Percentiles rank a stretch among this genome's conserved stretches.
Evolutionary conservation across 257 asterid species (phyloP).

Genomic region (Nicotiana attenuata): DNA sequence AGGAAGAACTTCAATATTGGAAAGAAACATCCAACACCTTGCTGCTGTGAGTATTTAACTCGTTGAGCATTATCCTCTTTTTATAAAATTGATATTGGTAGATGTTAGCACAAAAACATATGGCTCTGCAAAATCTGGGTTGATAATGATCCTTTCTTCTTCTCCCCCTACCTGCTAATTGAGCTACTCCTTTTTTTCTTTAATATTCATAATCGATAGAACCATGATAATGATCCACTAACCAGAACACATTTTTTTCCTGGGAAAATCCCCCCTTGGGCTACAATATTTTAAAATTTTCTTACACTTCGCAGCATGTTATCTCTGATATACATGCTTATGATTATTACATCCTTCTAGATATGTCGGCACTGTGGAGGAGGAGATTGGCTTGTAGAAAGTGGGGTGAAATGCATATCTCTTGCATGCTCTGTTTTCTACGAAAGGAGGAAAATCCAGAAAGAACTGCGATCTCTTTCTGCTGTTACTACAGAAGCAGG

Average conservation of each 20-base stretch:
- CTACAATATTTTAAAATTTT: not conserved
- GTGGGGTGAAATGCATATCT: conserved; percentile 84
- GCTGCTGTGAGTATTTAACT: conserved; percentile 64
- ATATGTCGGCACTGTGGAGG: conserved; percentile 97
- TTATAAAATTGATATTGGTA: not conserved
- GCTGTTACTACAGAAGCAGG: conserved; percentile 50
- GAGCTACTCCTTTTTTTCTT: not conserved
- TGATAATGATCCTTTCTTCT: not conserved
- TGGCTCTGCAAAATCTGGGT: not conserved
- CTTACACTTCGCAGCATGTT: not conserved
- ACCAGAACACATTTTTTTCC: not conserved
- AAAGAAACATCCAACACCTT: conserved; percentile 75
- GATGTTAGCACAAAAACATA: not conserved
- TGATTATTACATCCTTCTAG: conserved; percentile 24
- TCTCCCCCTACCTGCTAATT: not conserved
- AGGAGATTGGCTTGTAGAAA: conserved; percentile 80
- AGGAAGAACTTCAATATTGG: conserved; percentile 74
- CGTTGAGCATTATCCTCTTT: not conserved
- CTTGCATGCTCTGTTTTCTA: conserved; percentile 84
- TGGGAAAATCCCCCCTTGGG: not conserved
- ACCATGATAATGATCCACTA: not conserved
- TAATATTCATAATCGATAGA: not conserved
- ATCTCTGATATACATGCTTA: not conserved
- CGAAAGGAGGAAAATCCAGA: conserved; percentile 79
- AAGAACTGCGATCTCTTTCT: conserved; percentile 64